A percentile compares a stretch with the other conserved stretches of the same genome.
Evolutionary conservation across 2,329 filamentous ascomycete genomes (phyloP).

Genomic region (Emergomyces orientalis): DNA sequence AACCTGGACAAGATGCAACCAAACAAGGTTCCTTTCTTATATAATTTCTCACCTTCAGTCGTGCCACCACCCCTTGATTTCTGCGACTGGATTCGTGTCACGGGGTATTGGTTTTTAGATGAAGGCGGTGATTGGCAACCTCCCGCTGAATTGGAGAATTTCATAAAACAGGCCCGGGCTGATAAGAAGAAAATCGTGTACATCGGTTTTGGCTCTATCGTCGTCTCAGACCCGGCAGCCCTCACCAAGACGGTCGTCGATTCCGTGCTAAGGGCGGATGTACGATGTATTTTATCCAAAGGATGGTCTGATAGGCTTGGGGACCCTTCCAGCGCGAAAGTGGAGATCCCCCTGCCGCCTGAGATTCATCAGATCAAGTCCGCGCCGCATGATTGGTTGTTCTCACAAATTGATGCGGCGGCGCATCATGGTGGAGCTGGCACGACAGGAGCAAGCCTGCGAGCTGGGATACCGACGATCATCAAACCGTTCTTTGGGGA

Average conservation of each 20-base stretch:
- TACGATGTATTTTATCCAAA: slow-evolving; percentile 89
- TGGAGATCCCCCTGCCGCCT: slow-evolving; percentile 60
- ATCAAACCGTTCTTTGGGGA: slow-evolving; percentile 97
- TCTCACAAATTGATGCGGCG: slow-evolving; percentile 84
- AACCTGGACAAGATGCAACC: slow-evolving; percentile 83
- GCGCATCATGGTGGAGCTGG: slow-evolving; percentile 92
- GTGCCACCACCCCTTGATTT: slow-evolving; percentile 93
- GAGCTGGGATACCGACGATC: slow-evolving; percentile 86
- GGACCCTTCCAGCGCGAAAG: slow-evolving; percentile 48
- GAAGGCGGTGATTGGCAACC: slow-evolving; percentile 62
- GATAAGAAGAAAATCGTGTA: slow-evolving; percentile 92
- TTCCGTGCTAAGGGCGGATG: slow-evolving; percentile 80
- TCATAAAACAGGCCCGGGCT: slow-evolving; percentile 70
- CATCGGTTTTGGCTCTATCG: slow-evolving; percentile 92
- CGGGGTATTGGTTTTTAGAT: slow-evolving; percentile 95
- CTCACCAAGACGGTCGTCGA: slow-evolving; percentile 91
- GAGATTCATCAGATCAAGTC: slow-evolving; percentile 84
- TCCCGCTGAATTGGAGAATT: slow-evolving; percentile 63
- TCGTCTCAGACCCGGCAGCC: slow-evolving; percentile 78
- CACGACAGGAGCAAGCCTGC: slow-evolving; percentile 84
- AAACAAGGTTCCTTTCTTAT: slow-evolving; percentile 96
- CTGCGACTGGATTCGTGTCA: slow-evolving; percentile 94
- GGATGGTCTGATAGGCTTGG: slow-evolving; percentile 86
- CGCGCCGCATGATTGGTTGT: slow-evolving; percentile 94
- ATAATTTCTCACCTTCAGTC: slow-evolving; percentile 91